A percentile compares a stretch with the other conserved stretches of the same genome.
Conservation (phyloP, 2,329 filamentous ascomycete species). For the Nigrospora sphaerica region DNA sequence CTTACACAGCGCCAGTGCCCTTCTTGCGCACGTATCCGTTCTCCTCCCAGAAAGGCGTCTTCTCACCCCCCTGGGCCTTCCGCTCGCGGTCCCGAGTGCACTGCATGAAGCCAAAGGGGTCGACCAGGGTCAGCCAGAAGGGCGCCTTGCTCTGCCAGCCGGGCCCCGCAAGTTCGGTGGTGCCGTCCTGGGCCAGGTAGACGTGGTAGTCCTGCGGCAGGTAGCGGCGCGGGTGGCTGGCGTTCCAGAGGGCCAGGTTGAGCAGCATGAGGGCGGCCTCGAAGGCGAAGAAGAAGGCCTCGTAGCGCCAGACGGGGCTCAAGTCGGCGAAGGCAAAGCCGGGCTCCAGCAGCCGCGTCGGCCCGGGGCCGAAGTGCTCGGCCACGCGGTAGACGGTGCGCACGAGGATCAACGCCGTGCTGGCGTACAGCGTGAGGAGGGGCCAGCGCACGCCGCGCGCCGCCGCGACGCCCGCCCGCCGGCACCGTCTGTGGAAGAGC, state of each 20-base stretch:
- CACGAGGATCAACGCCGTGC: constrained; percentile 27
- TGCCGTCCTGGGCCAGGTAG: constrained; percentile 30
- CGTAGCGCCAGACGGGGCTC: constrained; percentile 29
- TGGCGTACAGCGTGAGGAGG: constrained; percentile 28
- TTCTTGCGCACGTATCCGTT: not conserved
- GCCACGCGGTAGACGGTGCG: constrained; percentile 35
- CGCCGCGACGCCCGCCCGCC: constrained; percentile 7
- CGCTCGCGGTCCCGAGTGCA: constrained; percentile 6
- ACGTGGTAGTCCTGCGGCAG: constrained; percentile 26
- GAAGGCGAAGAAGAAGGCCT: constrained; percentile 39
- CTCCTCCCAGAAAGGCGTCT: constrained; percentile 6
- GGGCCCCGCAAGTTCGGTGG: constrained; percentile 22
- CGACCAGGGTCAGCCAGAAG: constrained; percentile 12
- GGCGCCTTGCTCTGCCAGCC: constrained; percentile 21
- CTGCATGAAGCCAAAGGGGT: constrained; percentile 19
- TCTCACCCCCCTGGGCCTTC: constrained; percentile 7
- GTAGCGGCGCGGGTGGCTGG: constrained; percentile 28
- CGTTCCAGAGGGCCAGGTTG: constrained; percentile 31
- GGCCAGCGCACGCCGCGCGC: constrained; percentile 12
- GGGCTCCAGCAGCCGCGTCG: constrained; percentile 22
- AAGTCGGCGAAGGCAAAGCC: constrained; percentile 16
- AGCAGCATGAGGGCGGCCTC: constrained; percentile 31
- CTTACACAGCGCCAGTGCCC: not conserved
- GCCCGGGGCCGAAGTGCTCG: constrained; percentile 31
- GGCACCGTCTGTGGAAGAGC: constrained; percentile 24